Conservation (phyloP, 176 grass and related monocot species). For the Paspalum notatum region DNA sequence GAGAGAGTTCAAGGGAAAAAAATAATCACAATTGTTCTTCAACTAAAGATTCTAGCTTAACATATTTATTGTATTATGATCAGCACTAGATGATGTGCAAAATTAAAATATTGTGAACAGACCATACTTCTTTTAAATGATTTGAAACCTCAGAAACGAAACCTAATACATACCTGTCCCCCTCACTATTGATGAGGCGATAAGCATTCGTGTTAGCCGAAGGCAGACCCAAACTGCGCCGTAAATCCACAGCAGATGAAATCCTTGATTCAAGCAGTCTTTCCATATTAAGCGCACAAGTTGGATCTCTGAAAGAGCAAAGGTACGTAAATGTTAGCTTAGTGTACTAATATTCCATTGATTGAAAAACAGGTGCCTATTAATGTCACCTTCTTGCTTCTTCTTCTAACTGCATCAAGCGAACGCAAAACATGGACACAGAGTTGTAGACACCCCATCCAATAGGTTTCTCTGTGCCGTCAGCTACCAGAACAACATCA, state of each 20-base stretch:
- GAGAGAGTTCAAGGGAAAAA: neutral
- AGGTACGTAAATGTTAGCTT: constrained; percentile 12
- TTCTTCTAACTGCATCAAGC: constrained; percentile 94
- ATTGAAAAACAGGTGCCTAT: neutral
- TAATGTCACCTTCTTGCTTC: constrained; percentile 70
- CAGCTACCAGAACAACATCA: constrained; percentile 84
- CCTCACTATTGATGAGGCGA: constrained; percentile 94
- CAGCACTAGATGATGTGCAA: neutral
- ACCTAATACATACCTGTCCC: constrained; percentile 66
- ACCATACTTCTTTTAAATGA: constrained; percentile 7
- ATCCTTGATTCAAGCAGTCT: constrained; percentile 85
- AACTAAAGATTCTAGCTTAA: constrained; percentile 1
- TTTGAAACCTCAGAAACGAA: neutral
- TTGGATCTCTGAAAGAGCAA: constrained; percentile 61
- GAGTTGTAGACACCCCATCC: constrained; percentile 95
- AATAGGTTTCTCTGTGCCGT: constrained; percentile 80
- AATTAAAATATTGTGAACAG: neutral
- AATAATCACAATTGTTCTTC: constrained; percentile 4
- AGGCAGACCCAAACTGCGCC: constrained; percentile 63
- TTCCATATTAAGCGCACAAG: constrained; percentile 81
- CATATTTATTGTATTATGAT: neutral
- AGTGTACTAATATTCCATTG: constrained; percentile 7
- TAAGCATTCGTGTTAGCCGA: constrained; percentile 84
- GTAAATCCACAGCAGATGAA: constrained; percentile 67
- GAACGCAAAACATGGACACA: constrained; percentile 96